Base-by-base conservation (phyloP, 441 rosid genomes). In the Pelargonium citronellum region DNA sequence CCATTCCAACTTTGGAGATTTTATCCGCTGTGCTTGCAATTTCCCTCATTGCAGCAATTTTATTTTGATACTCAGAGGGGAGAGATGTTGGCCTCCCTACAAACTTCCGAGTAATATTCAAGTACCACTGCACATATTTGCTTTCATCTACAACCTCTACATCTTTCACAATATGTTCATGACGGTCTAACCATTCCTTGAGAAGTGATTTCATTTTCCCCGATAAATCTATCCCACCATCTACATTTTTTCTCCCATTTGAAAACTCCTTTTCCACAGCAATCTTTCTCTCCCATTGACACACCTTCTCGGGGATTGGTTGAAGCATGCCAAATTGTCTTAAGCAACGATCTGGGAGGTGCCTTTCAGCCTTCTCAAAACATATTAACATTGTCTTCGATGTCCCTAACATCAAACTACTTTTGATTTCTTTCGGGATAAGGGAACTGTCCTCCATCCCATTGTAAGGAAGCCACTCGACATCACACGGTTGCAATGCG, bases 311-410 rank as follows among this genome's bases (percentile, higher is more conserved):
- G 1, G 99, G 99, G 77, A 95, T 87, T 22, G 87, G 78, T 82
- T 91, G 99, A 67, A 78, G 71, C 85, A 85, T 80, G 58, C 89
- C 95, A 64, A 84, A 90, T 69, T 95, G 99, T 79, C 97, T 88
- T 62, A 90, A 81, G 77, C 96, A 91, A 67, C 99, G 97, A 82
- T 92, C 91, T 72, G 99, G 96, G 3, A 95, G 91, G 80, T 95
- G 99, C 74, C 99, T 90, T 85, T 95, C 99, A 16, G 99, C 97
- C 91, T 95, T 95, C 80, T 91, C 99, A 73, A 91, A 95, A 78
- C 97, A 95, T 75, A 95, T 86, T 74, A 95, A 87, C 97, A 90
- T 95, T 44, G 99, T 89, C 82, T 85, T 91, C 5, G 99, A 90
- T 83, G 96, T 90, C 78, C 97, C 97, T 75, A 95, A 75, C 82